These are phyloP conservation scores for Jasminum sambac DNA, from an alignment of 257 asterid genomes.

Conservation along the genomic window DNA sequence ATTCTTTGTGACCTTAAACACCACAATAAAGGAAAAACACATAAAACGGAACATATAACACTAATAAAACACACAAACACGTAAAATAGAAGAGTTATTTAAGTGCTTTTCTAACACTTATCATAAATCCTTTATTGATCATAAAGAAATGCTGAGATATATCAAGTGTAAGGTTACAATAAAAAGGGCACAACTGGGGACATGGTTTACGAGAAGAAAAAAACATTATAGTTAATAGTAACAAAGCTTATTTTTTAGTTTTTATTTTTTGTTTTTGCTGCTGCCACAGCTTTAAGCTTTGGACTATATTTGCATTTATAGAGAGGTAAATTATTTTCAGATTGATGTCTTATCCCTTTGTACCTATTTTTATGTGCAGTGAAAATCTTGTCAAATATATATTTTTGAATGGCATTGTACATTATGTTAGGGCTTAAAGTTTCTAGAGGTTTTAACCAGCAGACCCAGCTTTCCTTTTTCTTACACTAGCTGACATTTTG, in stretches of 20 bases:
- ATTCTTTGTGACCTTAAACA: no score
- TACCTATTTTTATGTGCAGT: background rate
- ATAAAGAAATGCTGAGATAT: background rate
- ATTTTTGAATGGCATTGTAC: background rate
- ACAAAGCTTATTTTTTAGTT: no score
- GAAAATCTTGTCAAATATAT: background rate
- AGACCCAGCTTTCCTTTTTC: background rate
- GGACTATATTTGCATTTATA: background rate
- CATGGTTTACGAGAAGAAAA: background rate
- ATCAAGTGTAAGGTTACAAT: background rate
- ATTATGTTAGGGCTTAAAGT: background rate
- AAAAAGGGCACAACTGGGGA: background rate
- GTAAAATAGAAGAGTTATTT: no score
- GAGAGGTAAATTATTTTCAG: background rate
- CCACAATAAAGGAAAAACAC: no score
- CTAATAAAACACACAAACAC: no score
- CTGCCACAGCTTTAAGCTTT: background rate
- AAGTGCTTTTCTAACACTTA: no score
- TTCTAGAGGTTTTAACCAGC: background rate
- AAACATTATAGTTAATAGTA: background rate
- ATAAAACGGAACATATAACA: no score
- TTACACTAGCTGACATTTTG: background rate
- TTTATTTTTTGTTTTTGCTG: background rate
- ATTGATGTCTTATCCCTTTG: background rate
- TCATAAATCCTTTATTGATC: background rate